Evolutionary conservation across 345 rosid species (phyloP), one percentile per base, ranked within the genome.

Genomic region (Gossypium stocksii): DNA sequence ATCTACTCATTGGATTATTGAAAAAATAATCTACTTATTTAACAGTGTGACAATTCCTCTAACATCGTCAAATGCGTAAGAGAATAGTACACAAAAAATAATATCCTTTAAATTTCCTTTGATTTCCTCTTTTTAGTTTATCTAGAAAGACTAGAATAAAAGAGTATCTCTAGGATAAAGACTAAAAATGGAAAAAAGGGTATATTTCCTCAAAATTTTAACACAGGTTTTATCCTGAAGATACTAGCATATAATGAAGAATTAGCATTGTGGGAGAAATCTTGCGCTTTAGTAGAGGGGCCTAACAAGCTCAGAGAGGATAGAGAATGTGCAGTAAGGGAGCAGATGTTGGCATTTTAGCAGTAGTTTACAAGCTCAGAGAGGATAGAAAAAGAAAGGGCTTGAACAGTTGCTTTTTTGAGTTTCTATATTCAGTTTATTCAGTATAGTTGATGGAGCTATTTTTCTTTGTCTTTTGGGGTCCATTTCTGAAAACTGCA

Each of bases 91-190:
- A 8, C 48, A 3, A 64, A 45, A 45, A 34, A 64, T 64, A 27
- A 48, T 27, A 68, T 49, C 29, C 70, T 11, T 44, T 41, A 49
- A 68, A 23, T 27, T 15, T 68, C 59, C 16, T 51, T 52, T 69
- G 16, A 52, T 70, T 49, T 27, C 60, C 5, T 66, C 71, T 45
- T 66, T 13, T 45, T 48, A 51, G 73, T 52, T 48, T 70, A 70
- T 51, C 73, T 23, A 51, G 29, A 52, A 51, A 15, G 41, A 46
- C 20, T 2, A 3, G 9, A 49, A 51, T n/a, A n/a, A 69, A 12
- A 9, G 3, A 68, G 15, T 49, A 25, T 51, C 22, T 69, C 60
- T 69, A 69, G 44, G 58, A 51, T 69, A 51, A 49, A 29, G 73
- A 69, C 8, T 27, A 3, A 3, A 51, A 51, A 23, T 27, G 60